Percentiles rank a stretch among this genome's conserved stretches.
Evolutionary conservation across 495 filamentous ascomycete species (phyloP).

Genomic region (Xylaria castorea): DNA sequence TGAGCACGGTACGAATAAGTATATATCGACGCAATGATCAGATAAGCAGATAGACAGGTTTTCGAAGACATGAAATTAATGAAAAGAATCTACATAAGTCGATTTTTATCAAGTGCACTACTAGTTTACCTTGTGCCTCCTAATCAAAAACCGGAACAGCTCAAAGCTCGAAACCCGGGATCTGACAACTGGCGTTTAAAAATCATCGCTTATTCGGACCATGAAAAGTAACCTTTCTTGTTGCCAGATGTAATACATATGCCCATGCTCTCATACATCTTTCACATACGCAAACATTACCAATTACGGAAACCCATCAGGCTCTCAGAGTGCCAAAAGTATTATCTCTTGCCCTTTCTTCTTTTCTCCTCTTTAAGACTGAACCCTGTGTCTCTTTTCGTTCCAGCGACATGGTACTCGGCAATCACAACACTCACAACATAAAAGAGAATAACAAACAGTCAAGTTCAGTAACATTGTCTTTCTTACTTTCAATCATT

Average conservation of each 20-base stretch:
- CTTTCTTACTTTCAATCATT: not conserved
- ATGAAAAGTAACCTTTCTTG: not conserved
- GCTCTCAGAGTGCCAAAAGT: not conserved
- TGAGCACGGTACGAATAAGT: no score
- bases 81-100: no score
- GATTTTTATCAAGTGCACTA: no score
- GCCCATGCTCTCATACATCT: not conserved
- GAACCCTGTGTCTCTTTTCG: not conserved
- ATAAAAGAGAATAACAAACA: not conserved
- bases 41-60: no score
- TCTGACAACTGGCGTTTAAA: no score
- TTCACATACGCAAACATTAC: no score
- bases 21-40: no score
- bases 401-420: not conserved
- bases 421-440: not conserved
- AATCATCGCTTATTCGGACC: not conserved
- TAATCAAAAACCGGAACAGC: no score
- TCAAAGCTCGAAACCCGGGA: no score
- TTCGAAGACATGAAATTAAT: no score
- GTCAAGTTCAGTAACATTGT: not conserved
- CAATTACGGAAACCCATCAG: not conserved
- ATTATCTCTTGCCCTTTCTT: not conserved
- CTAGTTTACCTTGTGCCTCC: no score
- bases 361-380: not conserved
- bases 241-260: not conserved